These are phyloP conservation scores for Pochonia chlamydosporia DNA, from an alignment of 2,329 filamentous ascomycete species.

Conservation along the genomic window DNA sequence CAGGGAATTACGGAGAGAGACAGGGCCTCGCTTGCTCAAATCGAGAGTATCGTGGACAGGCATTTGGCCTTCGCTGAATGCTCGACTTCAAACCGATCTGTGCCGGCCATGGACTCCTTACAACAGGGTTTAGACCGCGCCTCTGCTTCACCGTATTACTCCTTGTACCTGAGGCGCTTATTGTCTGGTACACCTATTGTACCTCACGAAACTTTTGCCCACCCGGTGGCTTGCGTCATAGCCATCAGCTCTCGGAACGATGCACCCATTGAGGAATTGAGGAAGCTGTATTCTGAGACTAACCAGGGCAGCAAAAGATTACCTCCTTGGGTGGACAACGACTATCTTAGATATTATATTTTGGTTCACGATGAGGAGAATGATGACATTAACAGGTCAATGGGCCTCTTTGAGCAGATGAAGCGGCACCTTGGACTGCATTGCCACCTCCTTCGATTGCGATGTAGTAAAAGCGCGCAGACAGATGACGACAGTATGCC, in stretches of 20 bases:
- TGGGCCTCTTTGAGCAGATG: conserved; percentile 94
- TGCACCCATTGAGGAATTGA: conserved; percentile 78
- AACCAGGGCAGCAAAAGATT: conserved; percentile 67
- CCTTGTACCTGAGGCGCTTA: conserved; percentile 75
- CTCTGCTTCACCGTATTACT: conserved; percentile 72
- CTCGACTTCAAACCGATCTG: conserved; percentile 32
- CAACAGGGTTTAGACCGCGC: conserved; percentile 39
- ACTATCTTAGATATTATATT: conserved; percentile 94
- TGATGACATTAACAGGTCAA: conserved; percentile 86
- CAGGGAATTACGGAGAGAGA: conserved; percentile 24
- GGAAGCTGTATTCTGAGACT: conserved; percentile 79
- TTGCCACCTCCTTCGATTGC: conserved; percentile 82
- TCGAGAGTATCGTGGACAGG: conserved; percentile 74
- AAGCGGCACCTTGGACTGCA: conserved; percentile 96
- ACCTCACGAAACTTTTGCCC: conserved; percentile 87
- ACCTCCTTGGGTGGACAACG: conserved; percentile 81
- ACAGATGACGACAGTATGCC: conserved; percentile 87
- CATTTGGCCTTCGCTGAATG: conserved; percentile 73
- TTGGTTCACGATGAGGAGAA: conserved; percentile 93
- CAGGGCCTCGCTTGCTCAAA: conserved; percentile 46
- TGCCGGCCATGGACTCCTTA: conserved; percentile 31
- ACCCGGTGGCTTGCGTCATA: conserved; percentile 91
- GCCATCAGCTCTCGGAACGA: conserved; percentile 87
- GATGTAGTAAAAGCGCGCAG: conserved; percentile 77
- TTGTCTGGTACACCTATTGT: conserved; percentile 73